These are phyloP conservation scores for Inga oerstediana DNA, from an alignment of 306 rosid genomes.

Conservation along the genomic window DNA sequence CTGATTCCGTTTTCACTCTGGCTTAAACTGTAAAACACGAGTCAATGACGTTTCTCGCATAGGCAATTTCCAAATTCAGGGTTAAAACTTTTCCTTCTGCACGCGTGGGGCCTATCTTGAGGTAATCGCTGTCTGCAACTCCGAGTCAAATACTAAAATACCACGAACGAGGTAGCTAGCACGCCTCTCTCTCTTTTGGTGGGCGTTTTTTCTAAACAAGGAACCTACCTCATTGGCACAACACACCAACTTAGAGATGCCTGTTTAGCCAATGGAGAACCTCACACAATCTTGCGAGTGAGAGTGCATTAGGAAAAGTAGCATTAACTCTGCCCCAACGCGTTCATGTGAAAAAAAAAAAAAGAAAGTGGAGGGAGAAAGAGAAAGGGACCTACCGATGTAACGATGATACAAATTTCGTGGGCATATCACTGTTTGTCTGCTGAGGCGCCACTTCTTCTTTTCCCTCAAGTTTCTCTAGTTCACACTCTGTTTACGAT, in stretches of 20 bases:
- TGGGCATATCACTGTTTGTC: neutral
- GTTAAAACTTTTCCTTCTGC: neutral
- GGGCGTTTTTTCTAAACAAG: neutral
- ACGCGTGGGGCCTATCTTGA: neutral
- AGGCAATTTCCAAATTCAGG: neutral
- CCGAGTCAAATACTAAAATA: neutral
- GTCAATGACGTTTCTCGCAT: neutral
- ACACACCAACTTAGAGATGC: neutral
- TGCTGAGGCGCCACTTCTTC: neutral
- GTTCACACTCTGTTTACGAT: neutral
- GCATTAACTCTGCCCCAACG: neutral
- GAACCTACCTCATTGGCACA: neutral
- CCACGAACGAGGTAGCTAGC: neutral
- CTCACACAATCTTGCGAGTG: neutral
- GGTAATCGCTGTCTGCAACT: neutral
- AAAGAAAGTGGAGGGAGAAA: neutral
- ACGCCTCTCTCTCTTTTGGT: neutral
- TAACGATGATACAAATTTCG: slow-evolving; percentile 33
- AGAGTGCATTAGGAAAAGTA: slow-evolving; percentile 17
- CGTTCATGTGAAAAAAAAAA: neutral
- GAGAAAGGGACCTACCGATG: slow-evolving; percentile 37
- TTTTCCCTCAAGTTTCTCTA: neutral
- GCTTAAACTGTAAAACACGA: no score
- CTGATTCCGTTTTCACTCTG: neutral
- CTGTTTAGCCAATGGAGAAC: neutral